Conservation (phyloP, 371 early-diverging fungal species). For the Rozella allomycis region DNA sequence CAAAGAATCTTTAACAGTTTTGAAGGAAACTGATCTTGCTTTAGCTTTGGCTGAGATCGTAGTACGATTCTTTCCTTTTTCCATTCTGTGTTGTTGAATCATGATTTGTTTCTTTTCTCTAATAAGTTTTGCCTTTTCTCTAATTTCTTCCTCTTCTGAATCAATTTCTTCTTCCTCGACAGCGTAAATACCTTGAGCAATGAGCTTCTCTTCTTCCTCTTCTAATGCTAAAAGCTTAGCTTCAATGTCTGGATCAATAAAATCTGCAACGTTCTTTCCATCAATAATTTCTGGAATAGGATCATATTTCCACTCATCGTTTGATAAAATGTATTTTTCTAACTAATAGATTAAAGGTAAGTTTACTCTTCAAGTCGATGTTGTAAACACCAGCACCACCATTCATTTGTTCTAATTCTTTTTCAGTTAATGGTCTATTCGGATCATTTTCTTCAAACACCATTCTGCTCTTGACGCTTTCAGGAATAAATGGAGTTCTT, state of each 20-base stretch:
- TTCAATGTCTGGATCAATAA: slow-evolving; percentile 93
- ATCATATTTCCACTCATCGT: slow-evolving; percentile 93
- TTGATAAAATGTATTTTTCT: slow-evolving; percentile 42
- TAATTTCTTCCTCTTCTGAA: slow-evolving; percentile 46
- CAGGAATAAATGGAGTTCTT: slow-evolving; percentile 72
- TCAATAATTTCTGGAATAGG: slow-evolving; percentile 97
- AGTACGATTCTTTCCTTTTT: slow-evolving; percentile 43
- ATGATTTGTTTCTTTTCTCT: slow-evolving; percentile 64
- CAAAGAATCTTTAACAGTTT: not conserved
- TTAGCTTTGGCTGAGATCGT: slow-evolving; percentile 7
- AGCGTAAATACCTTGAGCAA: slow-evolving; percentile 79
- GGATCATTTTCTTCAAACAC: slow-evolving; percentile 64
- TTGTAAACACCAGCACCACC: slow-evolving; percentile 94
- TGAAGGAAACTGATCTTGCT: not conserved
- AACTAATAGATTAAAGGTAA: not conserved
- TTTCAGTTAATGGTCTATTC: slow-evolving; percentile 51
- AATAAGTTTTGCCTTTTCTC: slow-evolving; percentile 52
- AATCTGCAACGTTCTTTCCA: slow-evolving; percentile 98
- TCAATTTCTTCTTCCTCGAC: slow-evolving; percentile 37
- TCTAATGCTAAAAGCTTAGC: slow-evolving; percentile 85
- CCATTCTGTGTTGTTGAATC: slow-evolving; percentile 42
- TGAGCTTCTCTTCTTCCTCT: slow-evolving; percentile 82
- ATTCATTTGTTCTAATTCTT: slow-evolving; percentile 63
- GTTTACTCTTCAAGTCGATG: slow-evolving; percentile 60
- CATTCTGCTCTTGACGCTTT: slow-evolving; percentile 33